Evolutionary conservation across 306 rosid genomes (phyloP), one percentile per base, ranked within the genome.

Genomic region (Gastrolobium bilobum): DNA sequence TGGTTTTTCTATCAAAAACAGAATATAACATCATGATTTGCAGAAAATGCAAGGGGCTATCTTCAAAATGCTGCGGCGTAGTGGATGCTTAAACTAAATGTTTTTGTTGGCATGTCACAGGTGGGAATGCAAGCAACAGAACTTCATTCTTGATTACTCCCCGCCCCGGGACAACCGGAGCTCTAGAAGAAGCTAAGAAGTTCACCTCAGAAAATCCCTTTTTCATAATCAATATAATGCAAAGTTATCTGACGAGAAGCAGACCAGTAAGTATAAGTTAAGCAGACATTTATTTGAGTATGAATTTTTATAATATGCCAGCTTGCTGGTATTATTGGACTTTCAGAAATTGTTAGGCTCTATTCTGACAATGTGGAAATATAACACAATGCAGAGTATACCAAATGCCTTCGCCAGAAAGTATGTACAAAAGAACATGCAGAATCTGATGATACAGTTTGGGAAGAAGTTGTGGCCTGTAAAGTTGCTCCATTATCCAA

Each of bases 181-280:
- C 31, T 20, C 0, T 20, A 10, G 15, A 13, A 13, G 58, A 30
- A 47, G 43, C 59, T 10, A 30, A 31, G 53, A 67, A 48, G 5
- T 67, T 67, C 57, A 67, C 7, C 2, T 29, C 73, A 29, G 37
- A 44, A 11, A 47, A 68, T 68, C 74, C 74, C 11, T 68, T 13
- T 68, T 68, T 68, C 30, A 29, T 35, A 2, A 2, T 68, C 43
- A 10, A 10, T 13, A 68, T 68, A 30, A 48, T 1, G 31, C n/a
- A 0, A 26, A 9, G 26, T 8, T 1, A 4, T 39, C 48, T 71
- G 26, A 6, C 0, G 20, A 5, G 0, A 4, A 0, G 5, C 37
- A 10, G 15, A 20, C 53, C 63, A 47, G 77, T 71, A 51, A 71
- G 65, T 4, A 38, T 48, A 47, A 48, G 43, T 10, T 31, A 14